Evolutionary conservation across 106 monocot species (phyloP).

Genomic region (Posidonia australis): DNA sequence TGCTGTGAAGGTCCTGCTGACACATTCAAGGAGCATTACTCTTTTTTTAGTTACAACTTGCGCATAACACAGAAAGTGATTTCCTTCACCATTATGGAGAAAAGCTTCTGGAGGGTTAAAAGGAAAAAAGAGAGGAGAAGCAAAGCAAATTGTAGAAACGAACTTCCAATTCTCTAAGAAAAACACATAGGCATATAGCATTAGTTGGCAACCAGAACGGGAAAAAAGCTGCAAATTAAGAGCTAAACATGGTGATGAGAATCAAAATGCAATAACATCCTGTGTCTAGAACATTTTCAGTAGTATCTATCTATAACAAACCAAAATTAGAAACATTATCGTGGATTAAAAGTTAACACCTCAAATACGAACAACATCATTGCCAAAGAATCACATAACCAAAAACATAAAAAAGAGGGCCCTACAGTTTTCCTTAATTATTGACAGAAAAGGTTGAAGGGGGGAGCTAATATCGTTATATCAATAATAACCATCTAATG

Average conservation of each 20-base stretch:
- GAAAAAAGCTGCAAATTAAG: too few species aligned
- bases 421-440: neutral
- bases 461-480: neutral
- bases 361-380: too few species aligned
- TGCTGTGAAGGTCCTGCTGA: conserved; percentile 29
- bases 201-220: neutral
- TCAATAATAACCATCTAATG: neutral
- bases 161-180: too few species aligned
- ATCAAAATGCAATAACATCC: too few species aligned
- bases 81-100: neutral
- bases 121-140: neutral
- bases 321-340: too few species aligned
- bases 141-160: too few species aligned
- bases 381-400: neutral
- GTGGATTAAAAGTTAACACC: too few species aligned
- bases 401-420: neutral
- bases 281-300: too few species aligned
- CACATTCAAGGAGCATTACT: neutral
- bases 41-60: neutral
- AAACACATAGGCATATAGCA: neutral
- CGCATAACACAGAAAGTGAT: neutral
- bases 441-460: neutral
- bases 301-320: too few species aligned
- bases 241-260: too few species aligned
- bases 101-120: neutral